phyloP scores from a whole-genome alignment of 2,329 filamentous ascomycete species.

The Chrysoporthe puriensis region DNA sequence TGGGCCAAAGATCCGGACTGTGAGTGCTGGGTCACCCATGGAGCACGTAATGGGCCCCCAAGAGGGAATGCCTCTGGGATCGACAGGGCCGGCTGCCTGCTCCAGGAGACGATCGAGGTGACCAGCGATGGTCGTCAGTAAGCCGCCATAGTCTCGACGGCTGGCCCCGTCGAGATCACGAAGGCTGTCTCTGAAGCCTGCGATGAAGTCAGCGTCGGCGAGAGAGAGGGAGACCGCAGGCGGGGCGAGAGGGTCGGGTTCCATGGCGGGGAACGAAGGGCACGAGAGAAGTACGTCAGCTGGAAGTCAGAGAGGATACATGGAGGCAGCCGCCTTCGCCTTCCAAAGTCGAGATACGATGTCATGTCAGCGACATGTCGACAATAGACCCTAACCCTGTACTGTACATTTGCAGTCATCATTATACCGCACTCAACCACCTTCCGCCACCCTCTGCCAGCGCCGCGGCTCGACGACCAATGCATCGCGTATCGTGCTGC shows the following conservation, averaged over 20 bases:
- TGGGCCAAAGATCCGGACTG: slow-evolving; percentile 20
- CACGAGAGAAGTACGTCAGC: no score
- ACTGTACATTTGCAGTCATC: no score
- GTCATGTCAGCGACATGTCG: no score
- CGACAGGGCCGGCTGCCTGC: not conserved
- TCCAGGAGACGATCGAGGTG: slow-evolving; percentile 13
- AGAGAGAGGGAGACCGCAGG: not conserved
- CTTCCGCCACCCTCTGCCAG: no score
- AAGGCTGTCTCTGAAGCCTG: slow-evolving; percentile 3
- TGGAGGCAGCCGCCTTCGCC: no score
- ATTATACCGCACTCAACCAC: no score
- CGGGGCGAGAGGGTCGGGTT: no score
- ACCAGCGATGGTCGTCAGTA: slow-evolving; percentile 11
- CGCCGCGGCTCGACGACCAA: no score
- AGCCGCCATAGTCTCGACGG: slow-evolving; percentile 20
- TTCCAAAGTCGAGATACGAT: no score
- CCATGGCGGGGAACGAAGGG: not conserved
- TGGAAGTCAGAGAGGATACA: no score
- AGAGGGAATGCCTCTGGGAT: not conserved
- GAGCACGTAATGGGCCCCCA: slow-evolving; percentile 13
- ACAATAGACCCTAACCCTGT: no score
- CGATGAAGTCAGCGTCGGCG: slow-evolving; percentile 19
- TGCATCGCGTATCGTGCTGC: no score
- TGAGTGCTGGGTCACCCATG: not conserved
- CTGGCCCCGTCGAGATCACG: not conserved